phyloP scores from a whole-genome alignment of 2,329 filamentous ascomycete genomes.

The Paracoccidioides lutzii region DNA sequence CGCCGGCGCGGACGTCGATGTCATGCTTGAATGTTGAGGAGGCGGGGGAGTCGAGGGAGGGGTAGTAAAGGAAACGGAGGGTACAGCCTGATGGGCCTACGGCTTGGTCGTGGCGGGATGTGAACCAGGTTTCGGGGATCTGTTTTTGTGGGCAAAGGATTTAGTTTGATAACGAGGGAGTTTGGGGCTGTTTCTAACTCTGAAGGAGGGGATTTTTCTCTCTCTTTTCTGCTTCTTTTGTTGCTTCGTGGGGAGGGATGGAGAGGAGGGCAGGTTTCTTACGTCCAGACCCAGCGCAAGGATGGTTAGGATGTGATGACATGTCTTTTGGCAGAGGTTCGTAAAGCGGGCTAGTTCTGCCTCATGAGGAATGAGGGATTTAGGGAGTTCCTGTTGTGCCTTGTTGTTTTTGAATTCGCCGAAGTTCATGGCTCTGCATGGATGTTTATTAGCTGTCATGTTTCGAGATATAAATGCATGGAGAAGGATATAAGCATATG shows the following conservation, averaged over 20 bases:
- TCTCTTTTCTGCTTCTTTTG: neutral
- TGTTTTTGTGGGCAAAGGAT: slow-evolving; percentile 9
- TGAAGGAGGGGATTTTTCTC: too few relatives aligned
- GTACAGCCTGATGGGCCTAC: slow-evolving; percentile 43
- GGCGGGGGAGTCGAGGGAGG: slow-evolving; percentile 38
- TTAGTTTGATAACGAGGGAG: slow-evolving; percentile 3
- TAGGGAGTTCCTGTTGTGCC: slow-evolving; percentile 65
- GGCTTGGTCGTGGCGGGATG: slow-evolving; percentile 44
- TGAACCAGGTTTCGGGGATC: slow-evolving; percentile 44
- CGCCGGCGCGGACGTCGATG: slow-evolving; percentile 69
- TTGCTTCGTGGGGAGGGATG: neutral
- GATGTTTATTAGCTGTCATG: neutral
- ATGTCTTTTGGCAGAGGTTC: slow-evolving; percentile 57
- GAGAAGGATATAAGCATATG: neutral
- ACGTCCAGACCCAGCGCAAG: slow-evolving; percentile 67
- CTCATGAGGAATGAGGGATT: slow-evolving; percentile 47
- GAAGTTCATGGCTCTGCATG: slow-evolving; percentile 76
- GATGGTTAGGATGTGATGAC: slow-evolving; percentile 57
- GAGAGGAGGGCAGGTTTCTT: slow-evolving; percentile 8
- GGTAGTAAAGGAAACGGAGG: slow-evolving; percentile 62
- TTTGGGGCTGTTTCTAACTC: neutral
- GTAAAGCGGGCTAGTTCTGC: slow-evolving; percentile 54
- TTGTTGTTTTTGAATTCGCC: slow-evolving; percentile 58
- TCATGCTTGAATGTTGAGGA: slow-evolving; percentile 34
- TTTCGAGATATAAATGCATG: neutral